These are phyloP conservation scores for Vanilla planifolia DNA, from an alignment of 106 monocot genomes.

Conservation along the genomic window DNA sequence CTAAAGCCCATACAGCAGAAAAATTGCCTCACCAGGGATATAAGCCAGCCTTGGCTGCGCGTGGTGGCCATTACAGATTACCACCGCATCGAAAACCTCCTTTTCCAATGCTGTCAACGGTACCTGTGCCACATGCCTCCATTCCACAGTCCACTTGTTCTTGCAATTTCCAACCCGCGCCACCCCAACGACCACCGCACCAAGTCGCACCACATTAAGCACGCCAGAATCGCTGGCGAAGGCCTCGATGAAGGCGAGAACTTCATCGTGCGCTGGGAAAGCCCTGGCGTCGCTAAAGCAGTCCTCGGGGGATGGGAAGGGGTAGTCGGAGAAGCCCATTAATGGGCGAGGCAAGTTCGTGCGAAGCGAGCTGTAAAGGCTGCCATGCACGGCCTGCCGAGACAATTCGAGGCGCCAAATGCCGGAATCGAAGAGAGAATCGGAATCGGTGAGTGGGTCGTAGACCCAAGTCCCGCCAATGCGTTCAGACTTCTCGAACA, in stretches of 20 bases:
- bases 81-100: constrained; percentile 54
- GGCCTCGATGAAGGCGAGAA: constrained; percentile 27
- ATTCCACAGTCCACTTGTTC: constrained; percentile 35
- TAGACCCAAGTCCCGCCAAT: constrained; percentile 49
- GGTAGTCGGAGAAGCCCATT: constrained; percentile 44
- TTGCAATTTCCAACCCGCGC: neutral
- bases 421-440: constrained; percentile 14
- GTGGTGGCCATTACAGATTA: constrained; percentile 42
- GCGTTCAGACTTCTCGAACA: constrained; percentile 40
- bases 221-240: constrained; percentile 32
- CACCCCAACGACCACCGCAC: constrained; percentile 31
- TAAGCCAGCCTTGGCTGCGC: constrained; percentile 20
- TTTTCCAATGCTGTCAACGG: neutral
- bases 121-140: neutral
- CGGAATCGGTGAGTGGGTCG: constrained; percentile 18
- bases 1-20: too few relatives aligned
- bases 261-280: constrained; percentile 42
- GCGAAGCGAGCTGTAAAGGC: constrained; percentile 46
- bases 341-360: constrained; percentile 47
- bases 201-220: constrained; percentile 15
- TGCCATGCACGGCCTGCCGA: constrained; percentile 23
- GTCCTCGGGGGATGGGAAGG: constrained; percentile 15
- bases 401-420: constrained; percentile 9
- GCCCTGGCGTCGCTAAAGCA: constrained; percentile 29
- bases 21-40: constrained; percentile 23